Percentiles rank a stretch among this genome's conserved stretches.
phyloP scores from a whole-genome alignment of 169 alveolate genomes.

The Eimeria maxima region DNA sequence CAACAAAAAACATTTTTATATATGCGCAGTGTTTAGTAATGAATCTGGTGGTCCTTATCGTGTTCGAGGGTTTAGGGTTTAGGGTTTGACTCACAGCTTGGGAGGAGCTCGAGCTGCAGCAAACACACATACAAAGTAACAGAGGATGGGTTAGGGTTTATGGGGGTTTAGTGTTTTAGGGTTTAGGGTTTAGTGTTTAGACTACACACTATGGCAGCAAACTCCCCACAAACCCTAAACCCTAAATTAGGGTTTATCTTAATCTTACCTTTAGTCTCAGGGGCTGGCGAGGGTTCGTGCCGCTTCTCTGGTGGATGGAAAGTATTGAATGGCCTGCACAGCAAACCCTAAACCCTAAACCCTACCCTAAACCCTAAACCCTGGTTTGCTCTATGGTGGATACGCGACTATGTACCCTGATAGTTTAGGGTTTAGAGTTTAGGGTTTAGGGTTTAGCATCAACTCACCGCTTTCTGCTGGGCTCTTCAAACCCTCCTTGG shows the following conservation, averaged over 20 bases:
- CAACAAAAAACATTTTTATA: too few relatives aligned
- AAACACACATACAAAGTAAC: background rate
- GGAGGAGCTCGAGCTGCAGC: slow-evolving; percentile 22
- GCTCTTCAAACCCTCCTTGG: slow-evolving; percentile 8
- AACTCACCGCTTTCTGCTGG: slow-evolving; percentile 16
- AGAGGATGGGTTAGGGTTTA: background rate
- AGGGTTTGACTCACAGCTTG: too few relatives aligned
- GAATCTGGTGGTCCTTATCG: background rate
- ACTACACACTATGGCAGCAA: too few relatives aligned
- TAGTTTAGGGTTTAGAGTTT: background rate
- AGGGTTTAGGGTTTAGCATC: slow-evolving; percentile 3
- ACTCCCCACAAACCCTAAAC: too few relatives aligned
- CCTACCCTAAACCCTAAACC: slow-evolving; percentile 27
- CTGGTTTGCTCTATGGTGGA: too few relatives aligned
- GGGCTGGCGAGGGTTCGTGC: slow-evolving; percentile 18
- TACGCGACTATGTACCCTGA: background rate
- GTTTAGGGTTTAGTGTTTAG: too few relatives aligned
- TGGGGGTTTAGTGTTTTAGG: too few relatives aligned
- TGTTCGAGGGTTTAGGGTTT: slow-evolving; percentile 13
- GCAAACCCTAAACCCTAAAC: too few relatives aligned
- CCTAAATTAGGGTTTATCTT: too few relatives aligned
- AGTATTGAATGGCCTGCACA: too few relatives aligned
- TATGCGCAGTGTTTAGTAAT: too few relatives aligned
- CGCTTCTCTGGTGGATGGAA: slow-evolving; percentile 14
- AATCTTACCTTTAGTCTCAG: slow-evolving; percentile 6